Base-by-base conservation (phyloP, 1,139 yeast genomes). In the Debaryomycetaceae sp. region DNA sequence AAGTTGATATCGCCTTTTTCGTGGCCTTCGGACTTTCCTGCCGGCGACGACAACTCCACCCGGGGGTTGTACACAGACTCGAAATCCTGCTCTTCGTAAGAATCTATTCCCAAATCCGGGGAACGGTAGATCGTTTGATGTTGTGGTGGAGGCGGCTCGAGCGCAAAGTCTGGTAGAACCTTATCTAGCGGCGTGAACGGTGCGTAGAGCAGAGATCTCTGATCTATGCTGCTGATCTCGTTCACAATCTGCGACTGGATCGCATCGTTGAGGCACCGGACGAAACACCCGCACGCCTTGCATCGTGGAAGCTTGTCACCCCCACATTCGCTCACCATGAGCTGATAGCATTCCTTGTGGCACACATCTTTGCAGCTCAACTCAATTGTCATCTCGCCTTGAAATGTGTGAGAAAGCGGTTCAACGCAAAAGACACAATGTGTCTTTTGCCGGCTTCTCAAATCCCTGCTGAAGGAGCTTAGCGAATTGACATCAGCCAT, bases 371-470 rank as follows among this genome's bases (percentile, higher is more conserved):
- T 51, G 44, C 72, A 67, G 5, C 58, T 52, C 37, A 67, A 53
- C 39, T 56, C 60, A 20, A 65, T 44, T n/a, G 59, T 47, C 13
- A 52, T 53, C 38, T 65, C 68, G 6, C 65, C 68, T 1, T 49
- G 49, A 13, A 51, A 44, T 24, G 37, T 42, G 6, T 37, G 33
- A 4, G 49, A 45, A 34, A 67, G 50, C 4, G 47, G 50, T 24
- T 62, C 68, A n/a, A 59, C 53, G 44, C 72, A 67, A 36, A 66
- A 60, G 7, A 68, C 59, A 51, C 72, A 67, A 38, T 44, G 46
- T 24, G 35, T 34, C 11, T 24, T 24, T 11, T 14, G 37, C 3
- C 3, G 37, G 37, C 37, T 27, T 27, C 31, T 27, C 31, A 27
- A 27, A 11, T 11, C 11, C 31, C 31, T 27, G 8, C 31, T 6